These are phyloP conservation scores for Podosphaera fusca DNA, from an alignment of 2,329 filamentous ascomycete genomes.

Conservation along the genomic window DNA sequence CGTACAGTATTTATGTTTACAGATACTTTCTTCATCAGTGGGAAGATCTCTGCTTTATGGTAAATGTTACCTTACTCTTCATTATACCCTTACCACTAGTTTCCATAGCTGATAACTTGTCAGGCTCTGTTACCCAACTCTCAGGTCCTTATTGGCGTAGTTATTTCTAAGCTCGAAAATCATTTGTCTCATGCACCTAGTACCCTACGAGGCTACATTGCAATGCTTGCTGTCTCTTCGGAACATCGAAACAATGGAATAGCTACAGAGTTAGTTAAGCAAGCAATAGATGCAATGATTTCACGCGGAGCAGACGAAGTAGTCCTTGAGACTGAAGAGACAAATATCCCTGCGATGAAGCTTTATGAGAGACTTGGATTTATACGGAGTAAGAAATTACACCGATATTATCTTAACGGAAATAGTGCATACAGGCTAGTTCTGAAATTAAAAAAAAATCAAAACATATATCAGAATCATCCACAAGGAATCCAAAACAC, in stretches of 20 bases:
- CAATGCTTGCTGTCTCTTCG: slow-evolving; percentile 84
- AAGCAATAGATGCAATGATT: slow-evolving; percentile 80
- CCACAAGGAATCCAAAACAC: no score
- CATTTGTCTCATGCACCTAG: slow-evolving; percentile 60
- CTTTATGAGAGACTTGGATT: slow-evolving; percentile 88
- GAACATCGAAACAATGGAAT: slow-evolving; percentile 66
- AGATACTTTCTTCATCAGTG: slow-evolving; percentile 96
- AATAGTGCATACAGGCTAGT: slow-evolving; percentile 84
- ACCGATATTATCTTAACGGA: slow-evolving; percentile 90
- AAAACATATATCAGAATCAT: slow-evolving; percentile 11
- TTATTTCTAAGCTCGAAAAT: slow-evolving; percentile 82
- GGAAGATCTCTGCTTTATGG: slow-evolving; percentile 41
- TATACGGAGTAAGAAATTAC: slow-evolving; percentile 71
- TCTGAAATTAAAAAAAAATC: slow-evolving; percentile 24
- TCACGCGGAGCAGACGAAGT: slow-evolving; percentile 72
- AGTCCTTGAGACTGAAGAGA: slow-evolving; percentile 87
- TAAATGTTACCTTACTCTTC: not conserved
- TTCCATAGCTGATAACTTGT: not conserved
- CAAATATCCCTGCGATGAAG: slow-evolving; percentile 71
- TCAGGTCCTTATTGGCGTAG: slow-evolving; percentile 56
- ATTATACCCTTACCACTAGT: not conserved
- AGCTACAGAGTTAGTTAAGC: slow-evolving; percentile 67
- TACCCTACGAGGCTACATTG: slow-evolving; percentile 75
- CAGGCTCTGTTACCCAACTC: slow-evolving; percentile 37
- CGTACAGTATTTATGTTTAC: slow-evolving; percentile 98